Percentiles rank a stretch among this genome's conserved stretches.
Conservation (phyloP, 805 yeast genomes). For the Teunomyces kruisii region DNA sequence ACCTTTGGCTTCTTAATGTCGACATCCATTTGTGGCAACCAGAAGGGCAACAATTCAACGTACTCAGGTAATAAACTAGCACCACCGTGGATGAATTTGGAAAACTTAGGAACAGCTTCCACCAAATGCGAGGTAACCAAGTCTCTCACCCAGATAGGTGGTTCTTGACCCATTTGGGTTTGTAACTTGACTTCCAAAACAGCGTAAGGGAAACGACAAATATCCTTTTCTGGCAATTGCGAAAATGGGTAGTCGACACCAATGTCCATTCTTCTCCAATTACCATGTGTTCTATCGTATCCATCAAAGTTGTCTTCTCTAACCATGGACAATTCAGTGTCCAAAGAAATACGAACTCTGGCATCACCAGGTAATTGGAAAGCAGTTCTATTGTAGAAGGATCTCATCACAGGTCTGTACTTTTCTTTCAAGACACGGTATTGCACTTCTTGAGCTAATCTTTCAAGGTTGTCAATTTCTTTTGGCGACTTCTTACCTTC, state of each 20-base stretch:
- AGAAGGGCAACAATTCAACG: slow-evolving; percentile 86
- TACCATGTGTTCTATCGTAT: slow-evolving; percentile 79
- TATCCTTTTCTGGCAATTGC: slow-evolving; percentile 80
- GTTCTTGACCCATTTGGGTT: slow-evolving; percentile 98
- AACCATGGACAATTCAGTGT: slow-evolving; percentile 95
- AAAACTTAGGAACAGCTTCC: slow-evolving; percentile 97
- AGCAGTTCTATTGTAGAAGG: slow-evolving; percentile 97
- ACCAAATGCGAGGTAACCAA: slow-evolving; percentile 89
- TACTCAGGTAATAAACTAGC: slow-evolving; percentile 86
- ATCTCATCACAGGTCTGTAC: slow-evolving; percentile 90
- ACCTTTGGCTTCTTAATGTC: slow-evolving; percentile 88
- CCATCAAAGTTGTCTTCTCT: slow-evolving; percentile 98
- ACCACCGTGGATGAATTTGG: slow-evolving; percentile 95
- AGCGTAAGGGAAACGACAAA: slow-evolving; percentile 95
- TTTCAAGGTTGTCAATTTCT: slow-evolving; percentile 90
- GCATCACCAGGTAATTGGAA: slow-evolving; percentile 99
- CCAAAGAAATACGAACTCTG: slow-evolving; percentile 95
- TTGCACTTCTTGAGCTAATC: slow-evolving; percentile 90
- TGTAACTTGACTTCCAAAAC: slow-evolving; percentile 96
- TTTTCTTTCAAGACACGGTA: slow-evolving; percentile 81
- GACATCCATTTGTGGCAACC: slow-evolving; percentile 96
- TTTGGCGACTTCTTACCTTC: slow-evolving; percentile 85
- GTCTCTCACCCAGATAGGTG: slow-evolving; percentile 96
- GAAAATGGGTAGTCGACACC: slow-evolving; percentile 96
- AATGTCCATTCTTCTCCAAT: slow-evolving; percentile 98